Evolutionary conservation across 495 filamentous ascomycete species (phyloP).

Genomic region (Bacidia rubella): DNA sequence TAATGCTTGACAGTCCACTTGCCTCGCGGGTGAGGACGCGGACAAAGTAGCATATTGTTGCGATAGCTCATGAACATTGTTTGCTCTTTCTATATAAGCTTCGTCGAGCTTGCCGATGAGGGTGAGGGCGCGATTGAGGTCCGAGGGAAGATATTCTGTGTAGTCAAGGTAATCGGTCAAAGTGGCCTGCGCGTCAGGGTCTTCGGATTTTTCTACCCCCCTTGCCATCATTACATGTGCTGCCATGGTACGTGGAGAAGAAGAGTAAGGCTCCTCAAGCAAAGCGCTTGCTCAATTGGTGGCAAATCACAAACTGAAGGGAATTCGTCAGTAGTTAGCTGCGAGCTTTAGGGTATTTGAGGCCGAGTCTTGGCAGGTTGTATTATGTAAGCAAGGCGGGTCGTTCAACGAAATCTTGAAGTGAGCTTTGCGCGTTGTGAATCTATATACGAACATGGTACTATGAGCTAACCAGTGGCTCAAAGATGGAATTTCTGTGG

Average conservation of each 20-base stretch:
- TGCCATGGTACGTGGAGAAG: background rate
- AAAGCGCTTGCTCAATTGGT: too few relatives aligned
- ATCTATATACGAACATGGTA: too few relatives aligned
- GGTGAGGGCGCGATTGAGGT: slow-evolving; percentile 79
- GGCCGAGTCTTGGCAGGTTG: too few relatives aligned
- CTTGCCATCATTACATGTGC: background rate
- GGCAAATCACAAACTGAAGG: too few relatives aligned
- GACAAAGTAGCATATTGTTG: slow-evolving; percentile 62
- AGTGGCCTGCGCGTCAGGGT: slow-evolving; percentile 89
- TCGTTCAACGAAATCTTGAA: too few relatives aligned
- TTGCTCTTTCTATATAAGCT: slow-evolving; percentile 50
- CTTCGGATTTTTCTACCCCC: slow-evolving; percentile 20
- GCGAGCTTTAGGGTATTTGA: too few relatives aligned
- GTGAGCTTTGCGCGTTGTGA: too few relatives aligned
- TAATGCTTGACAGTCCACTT: slow-evolving; percentile 37
- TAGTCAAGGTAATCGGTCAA: slow-evolving; percentile 93
- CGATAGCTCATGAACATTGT: slow-evolving; percentile 57
- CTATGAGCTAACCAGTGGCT: too few relatives aligned
- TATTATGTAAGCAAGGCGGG: too few relatives aligned
- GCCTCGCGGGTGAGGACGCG: slow-evolving; percentile 36
- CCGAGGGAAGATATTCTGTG: slow-evolving; percentile 91
- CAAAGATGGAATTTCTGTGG: too few relatives aligned
- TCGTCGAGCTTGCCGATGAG: slow-evolving; percentile 74
- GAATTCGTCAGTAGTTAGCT: too few relatives aligned
- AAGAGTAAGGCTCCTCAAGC: too few relatives aligned